Conservation (phyloP, 2,329 filamentous ascomycete genomes). For the Hypoxylon sp. region DNA sequence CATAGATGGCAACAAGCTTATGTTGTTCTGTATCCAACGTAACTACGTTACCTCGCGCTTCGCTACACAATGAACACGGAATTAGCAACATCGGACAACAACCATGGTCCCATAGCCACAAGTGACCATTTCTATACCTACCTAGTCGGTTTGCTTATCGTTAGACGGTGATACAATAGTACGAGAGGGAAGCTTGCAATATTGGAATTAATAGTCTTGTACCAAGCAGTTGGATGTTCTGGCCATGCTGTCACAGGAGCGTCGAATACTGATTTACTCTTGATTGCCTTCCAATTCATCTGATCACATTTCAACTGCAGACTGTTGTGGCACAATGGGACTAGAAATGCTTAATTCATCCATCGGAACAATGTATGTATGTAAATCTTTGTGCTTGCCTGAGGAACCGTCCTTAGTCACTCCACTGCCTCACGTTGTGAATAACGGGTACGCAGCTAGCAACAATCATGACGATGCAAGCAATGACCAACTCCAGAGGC, state of each 20-base stretch:
- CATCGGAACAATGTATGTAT: constrained; percentile 5
- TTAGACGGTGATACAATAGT: not conserved
- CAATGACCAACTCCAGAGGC: constrained; percentile 13
- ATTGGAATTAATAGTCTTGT: not conserved
- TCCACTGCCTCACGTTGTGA: constrained; percentile 1
- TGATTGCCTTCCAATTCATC: constrained; percentile 11
- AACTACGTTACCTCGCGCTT: constrained; percentile 1
- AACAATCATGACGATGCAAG: constrained; percentile 20
- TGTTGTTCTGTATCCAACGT: not conserved
- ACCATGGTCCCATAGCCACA: not conserved
- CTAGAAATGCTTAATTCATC: constrained; percentile 12
- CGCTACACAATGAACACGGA: constrained; percentile 11
- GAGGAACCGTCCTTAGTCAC: not conserved
- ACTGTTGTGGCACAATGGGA: constrained; percentile 18
- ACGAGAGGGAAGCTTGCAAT: not conserved
- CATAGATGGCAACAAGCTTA: not conserved
- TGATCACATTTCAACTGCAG: constrained; percentile 28
- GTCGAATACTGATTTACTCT: constrained; percentile 6
- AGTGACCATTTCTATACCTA: not conserved
- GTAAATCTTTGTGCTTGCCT: constrained; percentile 20
- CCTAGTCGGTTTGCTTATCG: not conserved
- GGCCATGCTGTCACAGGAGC: constrained; percentile 5
- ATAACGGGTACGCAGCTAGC: constrained; percentile 18
- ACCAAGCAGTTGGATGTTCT: not conserved
- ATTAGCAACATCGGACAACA: not conserved